Base-by-base conservation (phyloP, 1,139 yeast species). In the Zhuliangozyma parablackwelliae region DNA sequence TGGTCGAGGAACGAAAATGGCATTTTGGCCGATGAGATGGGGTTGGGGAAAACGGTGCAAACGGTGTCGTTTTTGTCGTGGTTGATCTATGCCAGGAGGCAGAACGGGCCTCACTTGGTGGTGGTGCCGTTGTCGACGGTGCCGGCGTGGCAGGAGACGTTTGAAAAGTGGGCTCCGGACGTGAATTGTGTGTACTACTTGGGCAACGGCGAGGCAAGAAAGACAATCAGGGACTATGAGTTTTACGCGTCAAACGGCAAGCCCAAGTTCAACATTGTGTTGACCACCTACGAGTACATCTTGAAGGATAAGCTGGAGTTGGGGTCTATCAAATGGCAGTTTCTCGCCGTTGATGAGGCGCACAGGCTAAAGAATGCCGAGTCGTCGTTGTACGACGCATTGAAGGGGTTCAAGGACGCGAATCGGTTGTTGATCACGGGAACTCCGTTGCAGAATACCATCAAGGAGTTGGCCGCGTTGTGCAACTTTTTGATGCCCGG, bases 131-230 rank as follows among this genome's bases (percentile, higher is more conserved):
- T 94, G 45, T 87, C 96, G 1, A 94, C 99, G 0, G 80, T 94
- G 39, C 97, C 97, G 1, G 96, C 98, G 0, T 94, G 99, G 99
- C 97, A 92, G 64, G 98, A 94, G 55, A 94, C 98, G 2, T 85
- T 94, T 60, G 98, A 92, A 53, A 78, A 82, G 54, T 94, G 99
- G 99, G 79, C 98, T 0, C 97, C 98, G 2, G 98, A 90, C 57
- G 72, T 94, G 42, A 92, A 94, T 57, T 87, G 92, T 61, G 79
- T 92, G 45, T 88, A 88, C 52, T 92, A 92, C 55, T 73, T 90
- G 68, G 99, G 99, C 36, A 94, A 94, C 57, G 82, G 94, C 28
- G 79, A 81, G 54, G 83, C 97, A 1, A 79, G 98, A 53, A 76
- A 77, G 47, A 80, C 79, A 1, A 86, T 92, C 29, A 74, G 96